Evolutionary conservation across 257 asterid species (phyloP).

Genomic region (Nemophila menziesii): DNA sequence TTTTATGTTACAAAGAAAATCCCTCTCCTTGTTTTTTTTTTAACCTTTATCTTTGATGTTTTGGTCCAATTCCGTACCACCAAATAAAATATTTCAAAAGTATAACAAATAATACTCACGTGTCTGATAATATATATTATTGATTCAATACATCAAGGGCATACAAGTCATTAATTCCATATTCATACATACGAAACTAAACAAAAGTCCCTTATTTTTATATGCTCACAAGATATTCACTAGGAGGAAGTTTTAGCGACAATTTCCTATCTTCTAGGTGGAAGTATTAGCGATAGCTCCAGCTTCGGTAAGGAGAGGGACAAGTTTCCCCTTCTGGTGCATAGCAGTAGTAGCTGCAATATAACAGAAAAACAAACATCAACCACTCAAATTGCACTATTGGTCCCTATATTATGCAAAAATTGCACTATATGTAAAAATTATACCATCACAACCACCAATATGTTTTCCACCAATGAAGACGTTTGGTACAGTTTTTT

Average conservation of each 20-base stretch:
- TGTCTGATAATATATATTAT: too few relatives aligned
- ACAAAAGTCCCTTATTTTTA: not conserved
- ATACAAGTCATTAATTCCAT: too few relatives aligned
- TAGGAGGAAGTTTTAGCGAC: too few relatives aligned
- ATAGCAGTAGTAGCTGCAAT: constrained; percentile 56
- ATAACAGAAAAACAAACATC: not conserved
- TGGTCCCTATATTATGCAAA: not conserved
- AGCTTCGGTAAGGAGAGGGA: constrained; percentile 66
- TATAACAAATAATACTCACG: too few relatives aligned
- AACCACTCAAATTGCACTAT: not conserved
- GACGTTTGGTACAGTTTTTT: constrained; percentile 78
- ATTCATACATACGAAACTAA: too few relatives aligned
- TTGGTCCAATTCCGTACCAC: too few relatives aligned
- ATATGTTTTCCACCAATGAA: constrained; percentile 81
- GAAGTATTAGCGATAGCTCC: constrained; percentile 53
- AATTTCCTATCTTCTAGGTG: constrained; percentile 17
- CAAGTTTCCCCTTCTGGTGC: constrained; percentile 61
- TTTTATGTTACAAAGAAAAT: too few relatives aligned
- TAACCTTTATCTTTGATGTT: too few relatives aligned
- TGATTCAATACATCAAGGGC: too few relatives aligned
- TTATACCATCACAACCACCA: constrained; percentile 80
- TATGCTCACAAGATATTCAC: not conserved
- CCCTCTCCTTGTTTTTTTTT: too few relatives aligned
- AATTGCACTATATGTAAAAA: not conserved
- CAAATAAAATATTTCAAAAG: too few relatives aligned